Evolutionary conservation across 495 filamentous ascomycete species (phyloP).

Genomic region (Parathielavia appendiculata): DNA sequence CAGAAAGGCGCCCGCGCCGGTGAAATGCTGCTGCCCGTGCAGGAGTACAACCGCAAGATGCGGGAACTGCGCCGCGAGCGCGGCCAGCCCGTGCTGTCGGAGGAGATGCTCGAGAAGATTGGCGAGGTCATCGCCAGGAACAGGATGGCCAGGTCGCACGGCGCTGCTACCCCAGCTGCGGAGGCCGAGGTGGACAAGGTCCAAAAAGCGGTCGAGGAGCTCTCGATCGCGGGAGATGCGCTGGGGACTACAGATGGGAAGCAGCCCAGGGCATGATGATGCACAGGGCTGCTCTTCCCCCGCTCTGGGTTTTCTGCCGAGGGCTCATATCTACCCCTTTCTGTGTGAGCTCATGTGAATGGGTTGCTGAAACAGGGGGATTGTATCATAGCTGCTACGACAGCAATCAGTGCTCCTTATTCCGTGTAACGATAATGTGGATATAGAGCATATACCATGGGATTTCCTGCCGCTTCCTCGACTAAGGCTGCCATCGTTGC

Average conservation of each 20-base stretch:
- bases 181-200: conserved; percentile 16
- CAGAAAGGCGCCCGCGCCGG: conserved; percentile 43
- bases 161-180: neutral
- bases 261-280: conserved; percentile 15
- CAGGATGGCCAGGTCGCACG: conserved; percentile 19
- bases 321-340: neutral
- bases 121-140: conserved; percentile 61
- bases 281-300: neutral
- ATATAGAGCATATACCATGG: conserved; percentile 11
- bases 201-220: conserved; percentile 22
- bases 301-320: neutral
- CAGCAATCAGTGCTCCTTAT: neutral
- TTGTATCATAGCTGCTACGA: conserved; percentile 1
- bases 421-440: conserved; percentile 10
- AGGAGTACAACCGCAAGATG: conserved; percentile 47
- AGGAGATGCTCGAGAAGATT: conserved; percentile 60
- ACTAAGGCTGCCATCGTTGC: no score
- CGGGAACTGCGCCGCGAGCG: conserved; percentile 39
- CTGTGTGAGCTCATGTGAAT: neutral
- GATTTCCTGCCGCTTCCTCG: neutral
- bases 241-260: conserved; percentile 6
- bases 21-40: conserved; percentile 50
- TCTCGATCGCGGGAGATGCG: conserved; percentile 18
- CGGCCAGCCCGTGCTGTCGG: conserved; percentile 48
- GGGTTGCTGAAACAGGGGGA: neutral